phyloP scores from a whole-genome alignment of 2,329 filamentous ascomycete species.

The Sarocladium strictum region DNA sequence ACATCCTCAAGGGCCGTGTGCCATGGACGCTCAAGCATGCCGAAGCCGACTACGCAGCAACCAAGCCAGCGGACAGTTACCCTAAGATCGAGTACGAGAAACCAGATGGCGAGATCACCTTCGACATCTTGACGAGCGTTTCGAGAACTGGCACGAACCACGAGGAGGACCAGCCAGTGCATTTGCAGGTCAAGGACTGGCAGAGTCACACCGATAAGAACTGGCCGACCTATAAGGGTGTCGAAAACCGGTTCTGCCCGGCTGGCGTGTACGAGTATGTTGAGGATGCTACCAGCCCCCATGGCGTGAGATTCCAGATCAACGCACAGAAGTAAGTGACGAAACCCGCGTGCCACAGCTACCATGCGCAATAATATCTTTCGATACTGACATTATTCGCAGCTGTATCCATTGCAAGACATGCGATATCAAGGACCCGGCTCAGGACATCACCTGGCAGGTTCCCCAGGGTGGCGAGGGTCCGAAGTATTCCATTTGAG shows the following conservation, averaged over 20 bases:
- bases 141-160: conserved; percentile 96
- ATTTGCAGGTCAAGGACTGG: conserved; percentile 93
- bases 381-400: conserved; percentile 12
- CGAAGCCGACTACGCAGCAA: conserved; percentile 68
- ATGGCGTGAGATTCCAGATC: conserved; percentile 94
- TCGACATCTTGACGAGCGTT: conserved; percentile 94
- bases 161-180: conserved; percentile 96
- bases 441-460: conserved; percentile 96
- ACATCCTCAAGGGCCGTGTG: conserved; percentile 72
- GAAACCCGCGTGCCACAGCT: background rate
- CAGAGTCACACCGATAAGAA: conserved; percentile 78
- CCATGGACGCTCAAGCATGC: conserved; percentile 94
- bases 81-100: conserved; percentile 94
- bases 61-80: conserved; percentile 72
- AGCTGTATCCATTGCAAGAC: conserved; percentile 99
- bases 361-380: background rate
- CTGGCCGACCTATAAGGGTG: conserved; percentile 81
- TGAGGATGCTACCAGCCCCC: conserved; percentile 79
- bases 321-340: conserved; percentile 87
- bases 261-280: conserved; percentile 98
- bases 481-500: conserved; percentile 59
- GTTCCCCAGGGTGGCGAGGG: conserved; percentile 87
- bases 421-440: conserved; percentile 96
- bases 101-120: conserved; percentile 89
- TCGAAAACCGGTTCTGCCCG: conserved; percentile 96